Conservation (phyloP, 2,329 filamentous ascomycete genomes). For the Neodidymelliopsis sp. region DNA sequence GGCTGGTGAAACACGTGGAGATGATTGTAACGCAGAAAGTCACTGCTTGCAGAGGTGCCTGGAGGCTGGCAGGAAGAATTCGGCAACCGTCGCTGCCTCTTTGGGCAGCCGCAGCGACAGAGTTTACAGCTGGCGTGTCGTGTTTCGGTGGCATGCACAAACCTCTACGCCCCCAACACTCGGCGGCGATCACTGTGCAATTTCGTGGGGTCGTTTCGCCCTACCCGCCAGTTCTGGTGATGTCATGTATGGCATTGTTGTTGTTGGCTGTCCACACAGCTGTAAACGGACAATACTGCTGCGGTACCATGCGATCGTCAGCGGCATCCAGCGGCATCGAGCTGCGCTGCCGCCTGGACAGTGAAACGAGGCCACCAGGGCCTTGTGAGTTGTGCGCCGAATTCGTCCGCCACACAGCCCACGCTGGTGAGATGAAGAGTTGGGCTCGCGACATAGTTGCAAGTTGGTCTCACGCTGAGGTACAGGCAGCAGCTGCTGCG, state of each 20-base stretch:
- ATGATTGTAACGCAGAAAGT: slow-evolving; percentile 11
- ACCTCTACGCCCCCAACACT: neutral
- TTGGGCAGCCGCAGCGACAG: slow-evolving; percentile 8
- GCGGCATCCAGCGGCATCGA: slow-evolving; percentile 3
- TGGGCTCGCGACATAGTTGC: slow-evolving; percentile 7
- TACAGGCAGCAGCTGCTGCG: slow-evolving; percentile 4
- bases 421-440: neutral
- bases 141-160: slow-evolving; percentile 2
- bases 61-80: neutral
- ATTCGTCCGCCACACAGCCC: slow-evolving; percentile 10
- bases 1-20: slow-evolving; percentile 25
- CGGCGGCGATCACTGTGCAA: neutral
- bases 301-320: slow-evolving; percentile 4
- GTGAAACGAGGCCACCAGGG: neutral
- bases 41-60: neutral
- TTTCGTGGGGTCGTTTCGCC: slow-evolving; percentile 8
- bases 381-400: neutral
- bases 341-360: neutral
- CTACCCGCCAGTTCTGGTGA: slow-evolving; percentile 8
- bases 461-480: slow-evolving; percentile 3
- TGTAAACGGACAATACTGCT: neutral
- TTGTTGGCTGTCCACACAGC: neutral
- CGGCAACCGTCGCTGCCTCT: neutral
- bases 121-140: slow-evolving; percentile 6
- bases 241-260: slow-evolving; percentile 11